phyloP scores from a whole-genome alignment of 305 asterid genomes.

The Fraxinus paxiana region DNA sequence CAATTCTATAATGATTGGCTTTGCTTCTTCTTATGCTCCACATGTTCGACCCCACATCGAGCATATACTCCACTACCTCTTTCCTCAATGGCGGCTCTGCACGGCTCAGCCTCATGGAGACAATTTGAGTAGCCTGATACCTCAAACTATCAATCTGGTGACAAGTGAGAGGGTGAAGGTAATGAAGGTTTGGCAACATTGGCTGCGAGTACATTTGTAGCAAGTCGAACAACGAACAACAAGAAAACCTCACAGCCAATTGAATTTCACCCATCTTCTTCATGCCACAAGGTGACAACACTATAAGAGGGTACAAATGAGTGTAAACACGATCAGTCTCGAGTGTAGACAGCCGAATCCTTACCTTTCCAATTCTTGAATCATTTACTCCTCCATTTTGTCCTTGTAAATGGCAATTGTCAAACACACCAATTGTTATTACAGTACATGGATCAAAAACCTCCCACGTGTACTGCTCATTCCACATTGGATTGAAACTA shows the following conservation, averaged over 20 bases:
- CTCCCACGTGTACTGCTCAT: slow-evolving; percentile 93
- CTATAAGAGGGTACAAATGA: slow-evolving; percentile 69
- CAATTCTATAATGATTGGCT: slow-evolving; percentile 62
- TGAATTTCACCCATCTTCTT: slow-evolving; percentile 89
- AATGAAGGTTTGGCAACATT: slow-evolving; percentile 58
- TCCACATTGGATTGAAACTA: slow-evolving; percentile 72
- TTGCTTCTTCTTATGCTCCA: slow-evolving; percentile 84
- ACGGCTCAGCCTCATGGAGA: slow-evolving; percentile 57
- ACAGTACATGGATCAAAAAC: slow-evolving; percentile 87
- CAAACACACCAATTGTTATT: slow-evolving; percentile 68
- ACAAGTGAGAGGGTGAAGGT: slow-evolving; percentile 57
- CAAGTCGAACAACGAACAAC: slow-evolving; percentile 57
- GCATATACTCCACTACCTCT: slow-evolving; percentile 82
- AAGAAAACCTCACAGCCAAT: slow-evolving; percentile 76
- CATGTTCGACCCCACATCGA: slow-evolving; percentile 76
- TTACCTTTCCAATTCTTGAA: slow-evolving; percentile 72
- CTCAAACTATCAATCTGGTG: slow-evolving; percentile 58
- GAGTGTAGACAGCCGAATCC: slow-evolving; percentile 73
- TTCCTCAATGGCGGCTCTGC: slow-evolving; percentile 78
- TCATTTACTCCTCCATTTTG: slow-evolving; percentile 48
- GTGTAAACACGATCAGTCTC: slow-evolving; percentile 74
- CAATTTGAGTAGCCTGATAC: slow-evolving; percentile 66
- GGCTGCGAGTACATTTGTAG: slow-evolving; percentile 58
- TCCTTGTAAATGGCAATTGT: slow-evolving; percentile 67
- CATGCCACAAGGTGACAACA: slow-evolving; percentile 64